These are phyloP conservation scores for Suhomyces bolitotheri DNA, from an alignment of 1,139 yeast genomes.

Conservation along the genomic window DNA sequence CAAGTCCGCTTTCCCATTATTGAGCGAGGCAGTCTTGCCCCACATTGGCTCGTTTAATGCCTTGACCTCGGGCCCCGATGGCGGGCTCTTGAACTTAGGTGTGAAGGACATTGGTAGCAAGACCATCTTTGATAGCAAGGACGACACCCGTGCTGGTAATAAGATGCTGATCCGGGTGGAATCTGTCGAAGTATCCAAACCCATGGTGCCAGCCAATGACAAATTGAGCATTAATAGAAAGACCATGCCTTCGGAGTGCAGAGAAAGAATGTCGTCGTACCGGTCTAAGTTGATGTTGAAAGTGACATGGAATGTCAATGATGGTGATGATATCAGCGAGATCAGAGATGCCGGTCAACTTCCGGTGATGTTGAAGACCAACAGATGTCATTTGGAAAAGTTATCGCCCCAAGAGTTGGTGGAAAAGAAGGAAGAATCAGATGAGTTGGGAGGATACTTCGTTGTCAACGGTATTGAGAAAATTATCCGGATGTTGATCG, in stretches of 20 bases:
- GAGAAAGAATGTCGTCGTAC: conserved; percentile 84
- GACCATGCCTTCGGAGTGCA: conserved; percentile 83
- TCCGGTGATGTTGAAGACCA: conserved; percentile 87
- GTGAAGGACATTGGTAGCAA: conserved; percentile 87
- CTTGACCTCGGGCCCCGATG: conserved; percentile 80
- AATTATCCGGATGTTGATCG: conserved; percentile 93
- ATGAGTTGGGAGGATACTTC: conserved; percentile 96
- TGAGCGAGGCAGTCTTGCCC: conserved; percentile 88
- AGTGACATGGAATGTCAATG: conserved; percentile 83
- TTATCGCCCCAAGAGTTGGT: conserved; percentile 83
- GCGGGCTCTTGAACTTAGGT: conserved; percentile 82
- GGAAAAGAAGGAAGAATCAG: conserved; percentile 80
- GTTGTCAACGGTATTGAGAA: conserved; percentile 96
- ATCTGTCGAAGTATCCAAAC: conserved; percentile 82
- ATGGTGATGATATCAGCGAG: conserved; percentile 77
- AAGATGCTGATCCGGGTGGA: conserved; percentile 79
- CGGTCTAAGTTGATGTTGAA: conserved; percentile 74
- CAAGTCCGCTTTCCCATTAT: conserved; percentile 75
- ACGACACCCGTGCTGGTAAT: conserved; percentile 72
- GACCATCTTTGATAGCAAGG: conserved; percentile 79
- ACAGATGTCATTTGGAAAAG: conserved; percentile 86
- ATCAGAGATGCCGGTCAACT: conserved; percentile 88
- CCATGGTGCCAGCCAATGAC: conserved; percentile 71
- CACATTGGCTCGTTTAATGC: conserved; percentile 97
- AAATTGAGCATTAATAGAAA: conserved; percentile 78